Evolutionary conservation across 495 filamentous ascomycete genomes (phyloP).

Genomic region (Penicillium arizonense): DNA sequence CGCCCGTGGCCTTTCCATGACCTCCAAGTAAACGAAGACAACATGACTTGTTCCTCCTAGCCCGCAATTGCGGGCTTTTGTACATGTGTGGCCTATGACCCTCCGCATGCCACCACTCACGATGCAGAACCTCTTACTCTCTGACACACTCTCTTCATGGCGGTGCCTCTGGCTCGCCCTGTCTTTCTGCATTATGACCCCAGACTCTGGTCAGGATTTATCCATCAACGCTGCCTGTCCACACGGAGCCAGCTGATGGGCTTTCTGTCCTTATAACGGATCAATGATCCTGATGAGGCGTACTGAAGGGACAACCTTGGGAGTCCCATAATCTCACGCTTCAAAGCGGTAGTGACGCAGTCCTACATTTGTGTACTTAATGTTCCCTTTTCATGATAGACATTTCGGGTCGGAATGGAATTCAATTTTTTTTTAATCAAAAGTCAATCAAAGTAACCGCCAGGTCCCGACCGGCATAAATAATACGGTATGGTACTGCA

Average conservation of each 20-base stretch:
- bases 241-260: neutral
- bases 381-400: too few relatives aligned
- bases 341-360: conserved; percentile 4
- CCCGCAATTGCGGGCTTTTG: conserved; percentile 4
- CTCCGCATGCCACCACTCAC: conserved; percentile 15
- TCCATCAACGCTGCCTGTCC: neutral
- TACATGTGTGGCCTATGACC: conserved; percentile 11
- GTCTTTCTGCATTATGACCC: conserved; percentile 10
- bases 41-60: conserved; percentile 8
- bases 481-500: neutral
- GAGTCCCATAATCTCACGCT: conserved; percentile 3
- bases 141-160: neutral
- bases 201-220: neutral
- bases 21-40: conserved; percentile 29
- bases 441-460: too few relatives aligned
- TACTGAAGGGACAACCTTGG: neutral
- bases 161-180: neutral
- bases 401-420: neutral
- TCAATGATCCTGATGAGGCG: neutral
- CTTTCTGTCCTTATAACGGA: neutral
- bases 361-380: conserved; percentile 5
- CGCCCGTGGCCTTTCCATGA: conserved; percentile 40
- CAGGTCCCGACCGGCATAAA: too few relatives aligned
- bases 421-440: neutral
- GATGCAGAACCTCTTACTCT: conserved; percentile 6